These are phyloP conservation scores for Podospora pseudocomata DNA, from an alignment of 495 filamentous ascomycete species.

Conservation along the genomic window DNA sequence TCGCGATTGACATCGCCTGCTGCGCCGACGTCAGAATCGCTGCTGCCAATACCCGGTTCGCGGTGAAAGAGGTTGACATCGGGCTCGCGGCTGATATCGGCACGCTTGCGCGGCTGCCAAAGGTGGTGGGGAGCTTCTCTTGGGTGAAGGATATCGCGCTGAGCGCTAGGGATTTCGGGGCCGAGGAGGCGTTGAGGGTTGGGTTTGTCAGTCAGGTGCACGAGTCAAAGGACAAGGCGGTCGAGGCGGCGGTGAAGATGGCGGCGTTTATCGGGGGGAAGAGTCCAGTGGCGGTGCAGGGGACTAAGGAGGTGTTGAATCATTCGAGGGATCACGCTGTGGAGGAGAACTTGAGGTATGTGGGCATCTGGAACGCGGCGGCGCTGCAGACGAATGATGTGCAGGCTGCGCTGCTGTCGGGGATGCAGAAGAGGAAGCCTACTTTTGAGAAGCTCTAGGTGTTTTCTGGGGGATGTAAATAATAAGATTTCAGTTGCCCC, in stretches of 20 bases:
- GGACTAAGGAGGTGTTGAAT: constrained; percentile 91
- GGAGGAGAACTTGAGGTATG: constrained; percentile 78
- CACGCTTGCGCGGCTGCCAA: constrained; percentile 79
- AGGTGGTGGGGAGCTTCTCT: constrained; percentile 67
- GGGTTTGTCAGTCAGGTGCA: constrained; percentile 83
- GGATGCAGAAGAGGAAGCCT: constrained; percentile 73
- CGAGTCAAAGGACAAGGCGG: constrained; percentile 57
- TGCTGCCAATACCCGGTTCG: constrained; percentile 58
- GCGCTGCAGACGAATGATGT: constrained; percentile 81
- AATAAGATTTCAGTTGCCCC: too few species aligned
- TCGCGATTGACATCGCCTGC: constrained; percentile 79
- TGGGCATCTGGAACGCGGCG: constrained; percentile 78
- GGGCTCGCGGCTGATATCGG: constrained; percentile 93
- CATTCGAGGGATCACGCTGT: constrained; percentile 75
- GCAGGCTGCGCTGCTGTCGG: constrained; percentile 65
- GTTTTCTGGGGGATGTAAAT: neutral
- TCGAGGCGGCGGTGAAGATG: constrained; percentile 61
- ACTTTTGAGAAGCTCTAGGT: constrained; percentile 80
- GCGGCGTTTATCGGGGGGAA: constrained; percentile 69
- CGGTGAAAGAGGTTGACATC: constrained; percentile 94
- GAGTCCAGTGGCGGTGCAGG: constrained; percentile 87
- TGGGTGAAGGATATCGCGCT: constrained; percentile 94
- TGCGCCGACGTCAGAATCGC: constrained; percentile 79
- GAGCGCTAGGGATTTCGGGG: constrained; percentile 70
- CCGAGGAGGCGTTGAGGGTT: constrained; percentile 73